Conservation (phyloP, 2,329 filamentous ascomycete genomes). For the Hypocreales sp. region DNA sequence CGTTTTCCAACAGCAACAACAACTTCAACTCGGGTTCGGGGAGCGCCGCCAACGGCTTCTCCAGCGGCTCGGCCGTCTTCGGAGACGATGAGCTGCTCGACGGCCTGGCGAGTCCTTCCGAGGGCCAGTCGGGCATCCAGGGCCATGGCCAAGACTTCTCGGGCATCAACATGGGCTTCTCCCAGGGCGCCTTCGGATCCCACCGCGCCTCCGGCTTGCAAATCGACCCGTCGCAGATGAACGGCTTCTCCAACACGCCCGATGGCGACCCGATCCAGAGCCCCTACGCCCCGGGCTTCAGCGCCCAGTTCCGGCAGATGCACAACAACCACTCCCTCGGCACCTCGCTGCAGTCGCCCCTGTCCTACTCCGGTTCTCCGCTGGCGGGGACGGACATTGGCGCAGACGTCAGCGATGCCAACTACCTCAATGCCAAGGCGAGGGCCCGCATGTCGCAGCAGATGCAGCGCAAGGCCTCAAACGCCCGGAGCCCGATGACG, state of each 20-base stretch:
- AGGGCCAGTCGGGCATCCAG: constrained; percentile 33
- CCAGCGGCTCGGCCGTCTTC: constrained; percentile 62
- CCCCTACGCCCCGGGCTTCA: constrained; percentile 69
- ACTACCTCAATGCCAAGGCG: constrained; percentile 46
- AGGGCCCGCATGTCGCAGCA: constrained; percentile 43
- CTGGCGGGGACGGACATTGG: constrained; percentile 30
- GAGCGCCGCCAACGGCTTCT: constrained; percentile 56
- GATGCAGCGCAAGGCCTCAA: constrained; percentile 60
- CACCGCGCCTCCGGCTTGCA: constrained; percentile 43
- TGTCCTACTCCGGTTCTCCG: constrained; percentile 23
- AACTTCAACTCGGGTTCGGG: constrained; percentile 41
- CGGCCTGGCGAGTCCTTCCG: constrained; percentile 42
- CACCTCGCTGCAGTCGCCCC: constrained; percentile 27
- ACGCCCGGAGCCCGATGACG: constrained; percentile 65
- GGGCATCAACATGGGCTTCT: constrained; percentile 41
- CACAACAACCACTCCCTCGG: constrained; percentile 42
- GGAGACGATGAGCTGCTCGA: constrained; percentile 83
- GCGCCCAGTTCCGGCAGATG: constrained; percentile 62
- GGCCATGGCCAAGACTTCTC: constrained; percentile 40
- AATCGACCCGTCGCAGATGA: constrained; percentile 54
- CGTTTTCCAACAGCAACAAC: constrained; percentile 31
- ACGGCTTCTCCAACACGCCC: constrained; percentile 79
- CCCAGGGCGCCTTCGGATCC: constrained; percentile 33
- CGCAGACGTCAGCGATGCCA: constrained; percentile 32
- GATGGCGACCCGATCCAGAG: constrained; percentile 87